Evolutionary conservation across 192 early-diverging fungal genomes (phyloP).

Genomic region (Umbelopsis vinacea): DNA sequence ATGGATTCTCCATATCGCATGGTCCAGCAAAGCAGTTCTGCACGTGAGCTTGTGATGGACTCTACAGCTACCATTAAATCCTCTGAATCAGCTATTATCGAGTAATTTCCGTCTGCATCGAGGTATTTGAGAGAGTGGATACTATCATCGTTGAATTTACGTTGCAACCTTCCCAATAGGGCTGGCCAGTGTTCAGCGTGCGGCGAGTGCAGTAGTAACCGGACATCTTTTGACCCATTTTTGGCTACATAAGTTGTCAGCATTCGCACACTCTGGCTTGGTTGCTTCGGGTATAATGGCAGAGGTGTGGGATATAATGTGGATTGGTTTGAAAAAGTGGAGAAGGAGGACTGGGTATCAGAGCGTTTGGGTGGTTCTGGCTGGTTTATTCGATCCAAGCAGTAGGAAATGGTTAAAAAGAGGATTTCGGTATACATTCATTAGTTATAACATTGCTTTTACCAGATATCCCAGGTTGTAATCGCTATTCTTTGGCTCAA

Average conservation of each 20-base stretch:
- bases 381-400: background rate
- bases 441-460: background rate
- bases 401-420: background rate
- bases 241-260: background rate
- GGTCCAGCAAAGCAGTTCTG: constrained; percentile 1
- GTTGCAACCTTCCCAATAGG: background rate
- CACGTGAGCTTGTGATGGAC: background rate
- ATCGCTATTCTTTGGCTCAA: constrained; percentile 2
- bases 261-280: background rate
- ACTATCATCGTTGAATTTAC: background rate
- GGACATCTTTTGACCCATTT: background rate
- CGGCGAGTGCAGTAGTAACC: background rate
- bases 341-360: background rate
- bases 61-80: constrained; percentile 3
- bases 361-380: background rate
- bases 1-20: background rate
- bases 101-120: constrained; percentile 5
- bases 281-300: background rate
- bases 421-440: background rate
- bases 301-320: background rate
- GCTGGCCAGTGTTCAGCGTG: constrained; percentile 3
- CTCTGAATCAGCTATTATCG: constrained; percentile 1
- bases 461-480: background rate
- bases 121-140: constrained; percentile 1
- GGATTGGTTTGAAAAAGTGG: background rate